Evolutionary conservation across 106 monocot genomes (phyloP).

Genomic region (Phalaenopsis equestris): DNA sequence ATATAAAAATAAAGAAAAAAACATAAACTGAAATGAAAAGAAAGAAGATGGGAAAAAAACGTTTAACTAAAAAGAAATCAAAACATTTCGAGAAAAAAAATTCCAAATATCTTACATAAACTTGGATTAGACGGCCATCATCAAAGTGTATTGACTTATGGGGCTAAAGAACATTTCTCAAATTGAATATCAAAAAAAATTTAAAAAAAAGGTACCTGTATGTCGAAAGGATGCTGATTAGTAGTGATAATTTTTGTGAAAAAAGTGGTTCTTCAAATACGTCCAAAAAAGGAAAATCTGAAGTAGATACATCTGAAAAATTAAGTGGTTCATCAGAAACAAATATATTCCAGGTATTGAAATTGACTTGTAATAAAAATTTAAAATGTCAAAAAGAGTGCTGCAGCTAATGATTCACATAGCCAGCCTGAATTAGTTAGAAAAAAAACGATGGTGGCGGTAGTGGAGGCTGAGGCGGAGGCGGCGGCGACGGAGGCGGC

Average conservation of each 20-base stretch:
- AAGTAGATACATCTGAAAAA: constrained; percentile 18
- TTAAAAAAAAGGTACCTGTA: constrained; percentile 33
- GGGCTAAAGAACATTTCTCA: too few species aligned
- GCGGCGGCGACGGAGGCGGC: not conserved
- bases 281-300: constrained; percentile 31
- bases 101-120: too few species aligned
- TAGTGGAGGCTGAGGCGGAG: not conserved
- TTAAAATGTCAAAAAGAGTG: not conserved
- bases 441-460: not conserved
- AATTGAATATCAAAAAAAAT: not conserved
- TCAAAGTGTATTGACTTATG: too few species aligned
- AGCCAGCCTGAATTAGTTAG: not conserved
- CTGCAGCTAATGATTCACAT: not conserved
- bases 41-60: too few species aligned
- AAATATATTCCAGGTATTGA: not conserved
- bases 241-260: constrained; percentile 54
- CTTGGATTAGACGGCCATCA: too few species aligned
- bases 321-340: not conserved
- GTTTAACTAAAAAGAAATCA: too few species aligned
- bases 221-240: constrained; percentile 57
- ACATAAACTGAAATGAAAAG: too few species aligned
- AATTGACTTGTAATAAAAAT: not conserved
- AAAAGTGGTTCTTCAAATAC: constrained; percentile 68
- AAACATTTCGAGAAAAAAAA: too few species aligned
- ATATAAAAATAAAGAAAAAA: too few species aligned